Evolutionary conservation across 2,329 filamentous ascomycete genomes (phyloP).

Genomic region (Paecilomyces variotii): DNA sequence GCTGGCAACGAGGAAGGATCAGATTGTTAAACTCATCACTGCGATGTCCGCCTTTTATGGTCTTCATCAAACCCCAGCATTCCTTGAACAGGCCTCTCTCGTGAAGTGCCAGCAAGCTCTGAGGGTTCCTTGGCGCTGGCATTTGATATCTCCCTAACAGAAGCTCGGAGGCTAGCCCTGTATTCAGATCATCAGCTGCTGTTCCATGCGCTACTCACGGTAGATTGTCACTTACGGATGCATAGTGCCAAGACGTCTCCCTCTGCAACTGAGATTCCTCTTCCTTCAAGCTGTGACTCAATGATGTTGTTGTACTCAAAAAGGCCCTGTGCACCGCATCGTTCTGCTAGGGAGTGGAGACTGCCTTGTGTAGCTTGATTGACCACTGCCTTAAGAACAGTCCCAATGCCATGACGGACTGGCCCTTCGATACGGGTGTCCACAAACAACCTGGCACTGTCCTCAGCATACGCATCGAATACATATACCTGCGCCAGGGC

Average conservation of each 20-base stretch:
- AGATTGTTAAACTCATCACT: conserved; percentile 12
- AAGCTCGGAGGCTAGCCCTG: conserved; percentile 19
- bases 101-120: conserved; percentile 11
- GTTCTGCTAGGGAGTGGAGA: conserved; percentile 3
- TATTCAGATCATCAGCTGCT: not conserved
- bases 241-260: conserved; percentile 6
- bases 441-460: conserved; percentile 1
- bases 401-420: conserved; percentile 6
- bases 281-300: conserved; percentile 1
- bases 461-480: conserved; percentile 9
- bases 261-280: conserved; percentile 6
- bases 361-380: conserved; percentile 5
- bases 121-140: conserved; percentile 7
- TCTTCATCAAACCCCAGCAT: not conserved
- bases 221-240: conserved; percentile 8
- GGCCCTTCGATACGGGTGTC: not conserved
- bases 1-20: conserved; percentile 11
- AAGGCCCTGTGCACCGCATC: conserved; percentile 8
- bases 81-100: conserved; percentile 14
- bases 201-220: not conserved
- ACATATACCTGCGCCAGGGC: conserved; percentile 12
- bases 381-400: conserved; percentile 6
- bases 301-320: conserved; percentile 8
- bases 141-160: conserved; percentile 16
- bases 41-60: conserved; percentile 5